Conservation (phyloP, 768 basidiomycete species). For the Mycena indigotica region DNA sequence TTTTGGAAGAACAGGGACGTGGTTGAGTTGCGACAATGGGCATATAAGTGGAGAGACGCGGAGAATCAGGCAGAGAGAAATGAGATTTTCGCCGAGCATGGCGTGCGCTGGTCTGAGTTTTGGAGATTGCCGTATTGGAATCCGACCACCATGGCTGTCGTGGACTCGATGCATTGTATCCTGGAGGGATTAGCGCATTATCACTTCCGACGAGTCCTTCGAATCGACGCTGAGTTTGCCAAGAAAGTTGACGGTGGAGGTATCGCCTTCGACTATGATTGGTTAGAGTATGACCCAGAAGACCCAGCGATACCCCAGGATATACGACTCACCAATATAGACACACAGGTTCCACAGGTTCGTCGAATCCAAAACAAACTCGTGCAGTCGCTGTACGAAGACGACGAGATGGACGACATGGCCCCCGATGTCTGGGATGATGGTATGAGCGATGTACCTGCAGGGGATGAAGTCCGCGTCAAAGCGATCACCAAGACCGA, state of each 20-base stretch:
- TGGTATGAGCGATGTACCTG: conserved; percentile 14
- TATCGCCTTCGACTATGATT: conserved; percentile 15
- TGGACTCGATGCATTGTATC: conserved; percentile 37
- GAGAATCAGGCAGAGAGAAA: conserved; percentile 14
- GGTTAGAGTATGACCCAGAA: conserved; percentile 15
- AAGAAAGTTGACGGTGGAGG: conserved; percentile 13
- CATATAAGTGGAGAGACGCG: conserved; percentile 15
- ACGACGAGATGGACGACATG: neutral
- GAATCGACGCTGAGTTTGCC: conserved; percentile 17
- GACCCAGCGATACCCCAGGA: conserved; percentile 8
- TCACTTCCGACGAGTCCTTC: conserved; percentile 22
- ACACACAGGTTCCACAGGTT: conserved; percentile 1
- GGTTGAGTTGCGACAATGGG: conserved; percentile 14
- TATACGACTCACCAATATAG: conserved; percentile 7
- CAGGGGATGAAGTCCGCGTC: conserved; percentile 5
- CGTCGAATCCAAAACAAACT: conserved; percentile 12
- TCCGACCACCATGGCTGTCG: conserved; percentile 27
- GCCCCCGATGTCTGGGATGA: conserved; percentile 9
- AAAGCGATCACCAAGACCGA: conserved; percentile 9
- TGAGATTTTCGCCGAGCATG: conserved; percentile 20
- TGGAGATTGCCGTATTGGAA: conserved; percentile 34
- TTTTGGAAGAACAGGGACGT: conserved; percentile 18
- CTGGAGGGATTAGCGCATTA: conserved; percentile 25
- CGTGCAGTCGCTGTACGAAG: conserved; percentile 2
- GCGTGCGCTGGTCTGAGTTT: conserved; percentile 30